phyloP scores from a whole-genome alignment of 805 yeast species.

The Alloascoidea africana region DNA sequence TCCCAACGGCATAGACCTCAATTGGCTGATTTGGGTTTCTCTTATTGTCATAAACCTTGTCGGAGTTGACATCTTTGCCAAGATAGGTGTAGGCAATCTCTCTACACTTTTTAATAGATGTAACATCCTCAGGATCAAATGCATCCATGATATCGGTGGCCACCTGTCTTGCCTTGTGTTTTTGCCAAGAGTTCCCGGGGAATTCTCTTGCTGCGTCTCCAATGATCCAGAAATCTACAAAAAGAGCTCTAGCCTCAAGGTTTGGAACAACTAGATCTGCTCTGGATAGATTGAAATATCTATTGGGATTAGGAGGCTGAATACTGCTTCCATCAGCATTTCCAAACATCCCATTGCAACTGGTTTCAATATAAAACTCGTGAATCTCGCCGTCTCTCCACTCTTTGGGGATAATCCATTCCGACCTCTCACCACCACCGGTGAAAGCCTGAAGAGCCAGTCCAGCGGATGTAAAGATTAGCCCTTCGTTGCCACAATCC shows the following conservation, averaged over 20 bases:
- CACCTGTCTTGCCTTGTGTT: slow-evolving; percentile 66
- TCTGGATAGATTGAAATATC: slow-evolving; percentile 46
- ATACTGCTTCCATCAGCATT: slow-evolving; percentile 37
- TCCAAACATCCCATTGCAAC: slow-evolving; percentile 93
- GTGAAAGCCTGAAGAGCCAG: slow-evolving; percentile 72
- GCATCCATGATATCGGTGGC: slow-evolving; percentile 71
- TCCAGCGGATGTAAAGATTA: slow-evolving; percentile 56
- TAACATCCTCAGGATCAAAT: slow-evolving; percentile 58
- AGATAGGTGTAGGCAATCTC: slow-evolving; percentile 44
- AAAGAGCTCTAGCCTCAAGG: slow-evolving; percentile 61
- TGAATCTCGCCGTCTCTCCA: slow-evolving; percentile 41
- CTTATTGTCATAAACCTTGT: slow-evolving; percentile 36
- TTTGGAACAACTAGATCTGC: slow-evolving; percentile 80
- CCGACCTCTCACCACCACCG: slow-evolving; percentile 59
- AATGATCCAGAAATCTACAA: slow-evolving; percentile 73
- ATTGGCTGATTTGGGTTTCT: slow-evolving; percentile 19
- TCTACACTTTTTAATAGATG: slow-evolving; percentile 47
- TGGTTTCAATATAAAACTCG: slow-evolving; percentile 69
- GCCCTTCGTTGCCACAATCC: slow-evolving; percentile 80
- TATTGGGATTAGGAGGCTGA: slow-evolving; percentile 55
- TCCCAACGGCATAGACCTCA: slow-evolving; percentile 77
- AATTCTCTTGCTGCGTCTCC: slow-evolving; percentile 88
- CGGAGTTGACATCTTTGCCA: slow-evolving; percentile 51
- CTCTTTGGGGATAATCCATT: slow-evolving; percentile 47
- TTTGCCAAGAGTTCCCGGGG: slow-evolving; percentile 62